Evolutionary conservation across 129 eudicot species (phyloP), one percentile per base, ranked within the genome.

Genomic region (Arctium minus): DNA sequence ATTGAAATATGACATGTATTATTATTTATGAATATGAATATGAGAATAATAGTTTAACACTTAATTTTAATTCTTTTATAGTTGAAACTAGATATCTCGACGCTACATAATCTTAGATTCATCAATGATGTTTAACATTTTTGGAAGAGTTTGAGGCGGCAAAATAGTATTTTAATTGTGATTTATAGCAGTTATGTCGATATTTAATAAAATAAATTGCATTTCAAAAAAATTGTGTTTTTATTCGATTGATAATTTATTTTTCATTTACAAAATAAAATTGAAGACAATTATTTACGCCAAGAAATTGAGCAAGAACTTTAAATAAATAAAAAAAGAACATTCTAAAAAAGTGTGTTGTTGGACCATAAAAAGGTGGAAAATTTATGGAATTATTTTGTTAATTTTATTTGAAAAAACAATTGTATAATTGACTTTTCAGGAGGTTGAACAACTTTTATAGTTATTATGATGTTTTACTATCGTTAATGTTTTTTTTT

Each of bases 381-480:
- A 42, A 82, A 53, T 35, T 40, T 27, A 8, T 77, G 68, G 10
- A 60, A 37, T 78, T 50, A 50, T 22, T 50, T 77, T 75, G 13
- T 10, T 81, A 15, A 8, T 46, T 80, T 32, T 0, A n/a, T 73
- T 10, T 17, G 8, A 18, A 8, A 9, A 38, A 13, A 75, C 53
- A 13, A 27, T 78, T 15, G 31, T 36, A 8, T 53, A 33, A 75
- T 82, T 74, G 69, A 42, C 75, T 62, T 75, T 81, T 64, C 65
- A n/a, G 85, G 76, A 75, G 81, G 69, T 75, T 68, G 60, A 75
- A 74, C 42, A 32, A 40, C 75, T 39, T 38, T 67, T 27, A 74
- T 62, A 11, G 80, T 82, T n/a, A 65, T 39, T 37, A 74, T 74
- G 32, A 9, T 30, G 40, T 5, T 36, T 64, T 36, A 77, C 62